Evolutionary conservation across 2,329 filamentous ascomycete species (phyloP).

Genomic region (Amphichorda felina): DNA sequence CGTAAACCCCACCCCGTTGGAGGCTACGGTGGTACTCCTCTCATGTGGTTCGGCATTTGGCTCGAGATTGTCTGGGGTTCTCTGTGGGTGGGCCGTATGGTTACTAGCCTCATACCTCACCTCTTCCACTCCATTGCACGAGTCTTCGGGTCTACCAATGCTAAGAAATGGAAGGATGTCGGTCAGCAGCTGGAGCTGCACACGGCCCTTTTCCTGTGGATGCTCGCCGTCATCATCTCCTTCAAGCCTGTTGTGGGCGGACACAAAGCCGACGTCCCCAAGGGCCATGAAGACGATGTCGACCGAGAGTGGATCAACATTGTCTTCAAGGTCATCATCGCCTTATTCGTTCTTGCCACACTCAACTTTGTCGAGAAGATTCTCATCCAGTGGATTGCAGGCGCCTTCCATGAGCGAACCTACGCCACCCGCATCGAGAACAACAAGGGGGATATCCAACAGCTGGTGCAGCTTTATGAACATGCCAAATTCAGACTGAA

Average conservation of each 20-base stretch:
- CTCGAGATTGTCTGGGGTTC: constrained; percentile 87
- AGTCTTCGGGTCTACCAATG: constrained; percentile 68
- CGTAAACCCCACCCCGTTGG: constrained; percentile 34
- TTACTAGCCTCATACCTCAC: constrained; percentile 36
- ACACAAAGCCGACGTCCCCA: constrained; percentile 27
- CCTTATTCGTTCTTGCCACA: constrained; percentile 66
- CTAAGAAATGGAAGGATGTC: constrained; percentile 89
- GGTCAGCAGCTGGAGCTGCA: constrained; percentile 77
- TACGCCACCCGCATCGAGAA: constrained; percentile 85
- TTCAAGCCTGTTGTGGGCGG: constrained; percentile 71
- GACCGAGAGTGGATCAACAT: constrained; percentile 59
- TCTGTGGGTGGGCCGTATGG: constrained; percentile 62
- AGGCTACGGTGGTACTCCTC: constrained; percentile 58
- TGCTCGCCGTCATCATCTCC: constrained; percentile 74
- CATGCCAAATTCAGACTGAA: constrained; percentile 67
- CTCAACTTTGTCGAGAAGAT: constrained; percentile 89
- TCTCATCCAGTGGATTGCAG: constrained; percentile 87
- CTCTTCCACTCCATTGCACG: constrained; percentile 45
- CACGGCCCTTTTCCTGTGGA: constrained; percentile 83
- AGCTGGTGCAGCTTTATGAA: constrained; percentile 44
- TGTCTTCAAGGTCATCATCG: constrained; percentile 76
- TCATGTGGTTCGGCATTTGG: constrained; percentile 94
- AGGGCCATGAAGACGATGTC: constrained; percentile 26
- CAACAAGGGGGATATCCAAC: constrained; percentile 78
- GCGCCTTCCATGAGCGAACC: constrained; percentile 82